These are phyloP conservation scores for Cordyceps farinosa DNA, from an alignment of 2,329 filamentous ascomycete genomes.

Conservation along the genomic window DNA sequence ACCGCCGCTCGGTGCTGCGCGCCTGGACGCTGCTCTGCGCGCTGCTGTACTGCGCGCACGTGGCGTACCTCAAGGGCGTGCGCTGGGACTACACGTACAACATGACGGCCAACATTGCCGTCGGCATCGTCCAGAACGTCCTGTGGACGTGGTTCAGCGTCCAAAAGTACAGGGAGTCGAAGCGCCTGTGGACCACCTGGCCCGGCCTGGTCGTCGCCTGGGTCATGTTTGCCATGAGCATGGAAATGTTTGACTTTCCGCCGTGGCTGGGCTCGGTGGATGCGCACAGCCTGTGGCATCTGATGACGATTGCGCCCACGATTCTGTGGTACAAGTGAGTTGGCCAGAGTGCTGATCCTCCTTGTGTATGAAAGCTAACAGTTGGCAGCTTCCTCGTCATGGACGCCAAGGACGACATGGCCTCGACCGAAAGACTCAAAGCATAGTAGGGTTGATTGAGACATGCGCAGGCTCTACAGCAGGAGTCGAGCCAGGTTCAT, in stretches of 20 bases:
- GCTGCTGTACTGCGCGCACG: constrained; percentile 68
- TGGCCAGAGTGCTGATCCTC: neutral
- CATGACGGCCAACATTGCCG: constrained; percentile 88
- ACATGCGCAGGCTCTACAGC: neutral
- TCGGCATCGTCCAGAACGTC: constrained; percentile 74
- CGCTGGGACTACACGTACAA: constrained; percentile 97
- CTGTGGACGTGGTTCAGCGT: constrained; percentile 86
- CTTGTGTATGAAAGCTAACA: constrained; percentile 24
- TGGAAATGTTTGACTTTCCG: constrained; percentile 92
- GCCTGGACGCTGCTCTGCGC: constrained; percentile 74
- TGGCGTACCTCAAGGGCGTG: constrained; percentile 80
- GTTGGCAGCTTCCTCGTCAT: constrained; percentile 72
- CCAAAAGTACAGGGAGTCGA: constrained; percentile 65
- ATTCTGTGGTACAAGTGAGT: constrained; percentile 94
- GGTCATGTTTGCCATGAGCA: constrained; percentile 89
- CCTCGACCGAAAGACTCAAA: constrained; percentile 65
- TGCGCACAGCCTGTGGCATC: constrained; percentile 93
- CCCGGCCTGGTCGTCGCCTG: constrained; percentile 88
- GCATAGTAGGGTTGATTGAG: constrained; percentile 39
- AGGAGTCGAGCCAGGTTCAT: neutral
- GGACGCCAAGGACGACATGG: constrained; percentile 79
- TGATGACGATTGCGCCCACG: constrained; percentile 84
- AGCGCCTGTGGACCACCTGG: constrained; percentile 78
- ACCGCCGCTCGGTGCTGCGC: constrained; percentile 52
- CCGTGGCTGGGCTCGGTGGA: constrained; percentile 79